phyloP scores from a whole-genome alignment of 2,329 filamentous ascomycete genomes.

The Diplocarpon rosae region DNA sequence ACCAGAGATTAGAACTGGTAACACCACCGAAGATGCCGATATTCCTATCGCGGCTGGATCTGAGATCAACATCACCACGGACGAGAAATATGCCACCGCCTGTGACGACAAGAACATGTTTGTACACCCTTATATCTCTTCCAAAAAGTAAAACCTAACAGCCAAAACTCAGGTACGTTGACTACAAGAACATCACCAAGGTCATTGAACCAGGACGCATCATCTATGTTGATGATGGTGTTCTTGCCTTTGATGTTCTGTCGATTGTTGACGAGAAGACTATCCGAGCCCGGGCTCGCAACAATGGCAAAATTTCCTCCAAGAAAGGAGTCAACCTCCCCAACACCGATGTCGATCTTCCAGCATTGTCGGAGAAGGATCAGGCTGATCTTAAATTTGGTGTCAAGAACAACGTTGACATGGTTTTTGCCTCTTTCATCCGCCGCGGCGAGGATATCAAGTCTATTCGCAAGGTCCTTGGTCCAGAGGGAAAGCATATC shows the following conservation, averaged over 20 bases:
- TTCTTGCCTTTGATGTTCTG: conserved; percentile 90
- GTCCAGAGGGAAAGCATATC: conserved; percentile 85
- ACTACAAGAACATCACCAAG: conserved; percentile 99
- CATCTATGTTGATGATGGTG: conserved; percentile 98
- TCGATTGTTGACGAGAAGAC: conserved; percentile 83
- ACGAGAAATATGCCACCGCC: conserved; percentile 77
- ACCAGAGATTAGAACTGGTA: conserved; percentile 78
- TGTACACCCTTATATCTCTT: not conserved
- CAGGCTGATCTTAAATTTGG: conserved; percentile 88
- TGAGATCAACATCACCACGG: conserved; percentile 91
- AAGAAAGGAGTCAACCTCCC: conserved; percentile 99
- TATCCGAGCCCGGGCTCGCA: conserved; percentile 74
- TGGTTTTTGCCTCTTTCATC: conserved; percentile 98
- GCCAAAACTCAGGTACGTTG: conserved; percentile 59
- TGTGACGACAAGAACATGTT: conserved; percentile 92
- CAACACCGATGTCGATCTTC: conserved; percentile 96
- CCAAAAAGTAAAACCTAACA: not conserved
- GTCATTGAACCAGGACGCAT: conserved; percentile 84
- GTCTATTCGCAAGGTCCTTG: conserved; percentile 84
- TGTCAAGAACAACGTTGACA: conserved; percentile 97
- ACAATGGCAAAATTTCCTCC: conserved; percentile 98
- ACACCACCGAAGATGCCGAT: conserved; percentile 59
- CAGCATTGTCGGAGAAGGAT: conserved; percentile 96
- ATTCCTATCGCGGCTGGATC: conserved; percentile 73
- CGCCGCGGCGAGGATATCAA: conserved; percentile 86